Conservation (phyloP, 2,329 filamentous ascomycete species). For the Neopestalotiopsis sp. region DNA sequence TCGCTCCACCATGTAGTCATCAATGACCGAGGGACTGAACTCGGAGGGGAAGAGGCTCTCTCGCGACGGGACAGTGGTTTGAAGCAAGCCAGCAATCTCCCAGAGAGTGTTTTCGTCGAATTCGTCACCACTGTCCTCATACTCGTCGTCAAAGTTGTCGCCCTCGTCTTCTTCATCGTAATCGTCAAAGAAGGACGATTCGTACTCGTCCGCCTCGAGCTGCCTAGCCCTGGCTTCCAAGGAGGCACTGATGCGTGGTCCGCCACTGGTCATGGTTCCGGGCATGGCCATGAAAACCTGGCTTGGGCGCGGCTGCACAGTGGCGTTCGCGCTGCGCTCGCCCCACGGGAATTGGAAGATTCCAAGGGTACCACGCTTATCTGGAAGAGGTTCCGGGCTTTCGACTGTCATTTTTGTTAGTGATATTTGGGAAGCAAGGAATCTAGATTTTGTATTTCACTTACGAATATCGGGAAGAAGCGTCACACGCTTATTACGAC, state of each 20-base stretch:
- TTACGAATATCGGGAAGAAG: slow-evolving; percentile 61
- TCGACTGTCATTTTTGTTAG: slow-evolving; percentile 43
- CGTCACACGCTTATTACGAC: slow-evolving; percentile 61
- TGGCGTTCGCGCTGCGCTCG: slow-evolving; percentile 63
- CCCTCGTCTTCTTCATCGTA: slow-evolving; percentile 54
- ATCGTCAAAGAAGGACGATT: slow-evolving; percentile 64
- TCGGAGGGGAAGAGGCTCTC: slow-evolving; percentile 48
- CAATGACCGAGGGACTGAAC: slow-evolving; percentile 31
- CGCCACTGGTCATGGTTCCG: slow-evolving; percentile 54
- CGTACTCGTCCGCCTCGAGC: slow-evolving; percentile 45
- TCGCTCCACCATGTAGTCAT: slow-evolving; percentile 39
- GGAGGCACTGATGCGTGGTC: slow-evolving; percentile 33
- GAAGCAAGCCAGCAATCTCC: slow-evolving; percentile 66
- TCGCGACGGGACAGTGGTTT: slow-evolving; percentile 57
- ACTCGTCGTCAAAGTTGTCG: slow-evolving; percentile 42
- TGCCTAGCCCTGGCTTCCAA: slow-evolving; percentile 41
- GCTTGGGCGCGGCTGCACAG: slow-evolving; percentile 42
- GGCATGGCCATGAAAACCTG: slow-evolving; percentile 53
- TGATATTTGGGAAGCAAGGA: not conserved
- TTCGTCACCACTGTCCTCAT: slow-evolving; percentile 50
- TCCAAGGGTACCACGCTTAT: slow-evolving; percentile 64
- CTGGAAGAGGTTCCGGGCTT: slow-evolving; percentile 61
- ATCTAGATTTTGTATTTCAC: not conserved
- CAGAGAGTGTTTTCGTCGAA: slow-evolving; percentile 68
- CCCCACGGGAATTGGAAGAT: slow-evolving; percentile 73